Evolutionary conservation across 2,329 filamentous ascomycete species (phyloP), one percentile per base, ranked within the genome.

Genomic region (Phaeosphaeriaceae sp.): DNA sequence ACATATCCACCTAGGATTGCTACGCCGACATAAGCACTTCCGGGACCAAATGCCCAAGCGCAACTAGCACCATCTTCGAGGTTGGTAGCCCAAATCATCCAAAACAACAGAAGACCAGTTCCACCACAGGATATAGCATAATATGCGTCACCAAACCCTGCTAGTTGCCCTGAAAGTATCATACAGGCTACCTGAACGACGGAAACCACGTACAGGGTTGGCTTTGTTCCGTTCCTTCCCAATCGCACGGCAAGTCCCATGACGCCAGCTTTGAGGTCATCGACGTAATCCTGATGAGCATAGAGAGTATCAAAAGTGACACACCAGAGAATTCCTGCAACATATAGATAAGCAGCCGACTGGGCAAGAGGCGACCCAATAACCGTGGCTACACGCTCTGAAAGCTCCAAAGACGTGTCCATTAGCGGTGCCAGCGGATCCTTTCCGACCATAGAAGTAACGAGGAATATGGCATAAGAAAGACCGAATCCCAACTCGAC

Each of bases 401-500:
- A 33, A 13, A 33, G n/a, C 7, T 7, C 7, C 12, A 13, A 11
- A n/a, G 30, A 33, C 30, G 30, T 7, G 15, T 33, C 30, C 13
- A 33, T 12, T 6, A 33, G 30, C 30, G 30, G 30, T 4, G 7
- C 30, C 30, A 33, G 5, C 5, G 28, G 18, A 21, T 37, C 43
- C 13, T n/a, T 16, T 9, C 46, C 46, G 9, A 42, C 12, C 3
- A 33, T n/a, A 3, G 17, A 18, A 13, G 30, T 21, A 6, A 38
- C 29, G n/a, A 50, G 21, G 17, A 43, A 43, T 21, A 43, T 38
- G 21, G 18, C 38, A n/a, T 9, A 15, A 6, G 46, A 34, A 4
- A 43, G 13, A 6, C 13, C 11, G 18, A 81, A 68, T 6, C 81
- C 81, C 8, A 83, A 65, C 8, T 81, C 76, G 33, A 77, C 70